phyloP scores from a whole-genome alignment of 768 basidiomycete species.

The Psilocybe sp. region DNA sequence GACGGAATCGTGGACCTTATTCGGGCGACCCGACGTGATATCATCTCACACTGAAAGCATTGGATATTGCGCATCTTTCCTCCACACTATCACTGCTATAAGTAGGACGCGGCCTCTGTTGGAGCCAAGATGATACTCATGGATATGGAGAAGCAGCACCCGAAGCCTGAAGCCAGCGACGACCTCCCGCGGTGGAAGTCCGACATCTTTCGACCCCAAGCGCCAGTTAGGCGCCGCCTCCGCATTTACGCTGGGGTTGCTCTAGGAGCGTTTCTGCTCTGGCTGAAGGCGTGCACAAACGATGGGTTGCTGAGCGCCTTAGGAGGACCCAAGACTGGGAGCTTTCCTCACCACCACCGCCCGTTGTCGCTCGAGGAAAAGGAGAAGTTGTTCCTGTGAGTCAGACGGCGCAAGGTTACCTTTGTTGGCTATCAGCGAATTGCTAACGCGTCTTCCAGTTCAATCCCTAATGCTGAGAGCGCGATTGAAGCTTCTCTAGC shows the following conservation, averaged over 20 bases:
- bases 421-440: not conserved
- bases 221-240: not conserved
- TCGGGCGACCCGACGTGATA: constrained; percentile 2
- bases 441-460: constrained; percentile 8
- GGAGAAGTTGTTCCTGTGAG: constrained; percentile 32
- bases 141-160: constrained; percentile 23
- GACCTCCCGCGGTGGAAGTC: not conserved
- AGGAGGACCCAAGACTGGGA: constrained; percentile 2
- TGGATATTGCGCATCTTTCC: not conserved
- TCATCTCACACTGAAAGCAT: not conserved
- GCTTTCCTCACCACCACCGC: constrained; percentile 15
- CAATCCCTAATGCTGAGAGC: constrained; percentile 52
- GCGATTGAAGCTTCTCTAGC: constrained; percentile 54
- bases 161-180: constrained; percentile 7
- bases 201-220: not conserved
- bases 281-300: constrained; percentile 3
- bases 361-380: constrained; percentile 21
- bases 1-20: no score
- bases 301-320: not conserved
- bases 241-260: constrained; percentile 1
- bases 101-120: not conserved
- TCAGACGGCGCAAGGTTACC: not conserved
- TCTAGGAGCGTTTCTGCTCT: constrained; percentile 4
- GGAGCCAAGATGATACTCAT: constrained; percentile 13
- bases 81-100: not conserved